A percentile compares a stretch with the other conserved stretches of the same genome.
Evolutionary conservation across 1,284 basidiomycete genomes (phyloP).

Genomic region (Quambalaria eucalypti): DNA sequence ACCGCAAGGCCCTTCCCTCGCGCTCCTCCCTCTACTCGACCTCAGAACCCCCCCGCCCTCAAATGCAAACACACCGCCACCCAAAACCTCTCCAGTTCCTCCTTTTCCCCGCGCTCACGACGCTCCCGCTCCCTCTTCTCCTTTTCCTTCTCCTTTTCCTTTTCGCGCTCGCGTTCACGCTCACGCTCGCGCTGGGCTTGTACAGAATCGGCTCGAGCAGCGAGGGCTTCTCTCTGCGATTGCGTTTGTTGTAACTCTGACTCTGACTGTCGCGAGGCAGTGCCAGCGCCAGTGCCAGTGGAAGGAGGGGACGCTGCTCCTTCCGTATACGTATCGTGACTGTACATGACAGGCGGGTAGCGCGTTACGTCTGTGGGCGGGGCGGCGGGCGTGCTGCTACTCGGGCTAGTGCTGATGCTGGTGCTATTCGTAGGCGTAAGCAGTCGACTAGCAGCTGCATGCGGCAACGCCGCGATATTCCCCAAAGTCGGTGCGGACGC

Average conservation of each 20-base stretch:
- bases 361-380: slow-evolving; percentile 1
- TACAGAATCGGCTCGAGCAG: slow-evolving; percentile 4
- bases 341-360: slow-evolving; percentile 12
- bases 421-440: not conserved
- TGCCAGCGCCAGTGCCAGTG: no score
- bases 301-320: not conserved
- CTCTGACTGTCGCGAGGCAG: no score
- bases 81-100: slow-evolving; percentile 40
- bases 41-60: slow-evolving; percentile 28
- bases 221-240: slow-evolving; percentile 1
- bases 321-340: slow-evolving; percentile 4
- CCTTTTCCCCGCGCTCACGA: slow-evolving; percentile 5
- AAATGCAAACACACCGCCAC: slow-evolving; percentile 40
- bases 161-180: not conserved
- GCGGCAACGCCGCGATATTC: not conserved
- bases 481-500: not conserved
- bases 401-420: not conserved
- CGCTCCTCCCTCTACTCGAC: not conserved
- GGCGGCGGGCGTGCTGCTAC: not conserved
- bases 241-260: not conserved
- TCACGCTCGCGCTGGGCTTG: slow-evolving; percentile 2
- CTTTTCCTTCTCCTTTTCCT: slow-evolving; percentile 2
- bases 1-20: no score
- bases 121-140: no score
- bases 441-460: no score